Base-by-base conservation (phyloP, 2,329 filamentous ascomycete species). In the Leptographium radiaticola region DNA sequence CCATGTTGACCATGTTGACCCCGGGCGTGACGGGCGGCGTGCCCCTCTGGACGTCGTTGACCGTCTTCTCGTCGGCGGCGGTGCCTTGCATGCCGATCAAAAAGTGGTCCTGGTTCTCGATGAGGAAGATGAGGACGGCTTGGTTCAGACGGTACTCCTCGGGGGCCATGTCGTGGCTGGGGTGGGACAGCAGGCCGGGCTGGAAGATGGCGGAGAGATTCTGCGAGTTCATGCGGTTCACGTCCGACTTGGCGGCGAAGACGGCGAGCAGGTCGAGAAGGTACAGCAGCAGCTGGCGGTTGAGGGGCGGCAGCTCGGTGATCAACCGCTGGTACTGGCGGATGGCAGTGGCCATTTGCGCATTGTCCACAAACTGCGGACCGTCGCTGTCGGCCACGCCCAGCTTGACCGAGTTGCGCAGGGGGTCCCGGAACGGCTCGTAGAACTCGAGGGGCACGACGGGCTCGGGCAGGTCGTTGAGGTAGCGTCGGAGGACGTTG, bases 31-130 rank as follows among this genome's bases (percentile, higher is more conserved):
- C 72, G 60, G 74, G 72, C 5, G 80, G 78, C 4, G 85, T 85
- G 54, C 86, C 87, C 63, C 90, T 83, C 59, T 82, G 75, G 45
- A 84, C 77, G 61, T 80, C 77, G 61, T 79, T 73, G 60, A 78
- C 77, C 1, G 80, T 84, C 64, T 78, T 83, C 65, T 94, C 88
- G 65, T 96, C 90, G n/a, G 90, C 87, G n/a, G 83, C 90, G n/a
- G 90, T 96, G 46, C 93, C 93, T 65, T 89, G 88, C 93, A 98
- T 98, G 53, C 93, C 93, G 59, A 98, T 94, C 59, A 98, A 74
- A 74, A 98, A 98, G 68, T 95, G 88, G 64, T 98, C 93, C 67
- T 98, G 93, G 63, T 98, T 95, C 65, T 97, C 90, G 60, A 98
- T 98, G 61, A 98, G 72, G 68, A 98, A 98, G 51, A 98, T 95